Conservation (phyloP, 345 rosid genomes). For the Odontarrhena argentea region DNA sequence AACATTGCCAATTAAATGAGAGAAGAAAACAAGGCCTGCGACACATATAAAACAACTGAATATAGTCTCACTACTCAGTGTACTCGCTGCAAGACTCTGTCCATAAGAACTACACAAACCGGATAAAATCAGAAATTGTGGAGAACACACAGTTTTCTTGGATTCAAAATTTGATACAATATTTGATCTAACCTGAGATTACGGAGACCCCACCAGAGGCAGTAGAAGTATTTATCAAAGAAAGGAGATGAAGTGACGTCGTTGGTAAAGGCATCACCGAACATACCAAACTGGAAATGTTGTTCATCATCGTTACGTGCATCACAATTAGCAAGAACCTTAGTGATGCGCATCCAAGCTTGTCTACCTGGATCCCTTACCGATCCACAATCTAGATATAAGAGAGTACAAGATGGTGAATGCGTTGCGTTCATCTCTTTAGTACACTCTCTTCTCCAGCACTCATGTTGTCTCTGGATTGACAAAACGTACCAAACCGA, state of each 20-base stretch:
- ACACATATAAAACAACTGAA: constrained; percentile 72
- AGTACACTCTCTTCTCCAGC: constrained; percentile 63
- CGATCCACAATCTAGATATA: constrained; percentile 68
- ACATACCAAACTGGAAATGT: constrained; percentile 73
- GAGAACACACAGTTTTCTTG: background rate
- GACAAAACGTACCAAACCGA: constrained; percentile 80
- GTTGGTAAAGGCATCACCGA: constrained; percentile 65
- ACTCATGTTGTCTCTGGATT: constrained; percentile 63
- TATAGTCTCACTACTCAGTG: constrained; percentile 55
- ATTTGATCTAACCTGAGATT: constrained; percentile 56
- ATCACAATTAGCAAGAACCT: constrained; percentile 54
- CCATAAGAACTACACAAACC: constrained; percentile 75
- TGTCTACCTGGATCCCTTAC: constrained; percentile 48
- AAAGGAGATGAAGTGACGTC: constrained; percentile 62
- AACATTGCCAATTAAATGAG: constrained; percentile 85
- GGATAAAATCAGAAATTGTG: background rate
- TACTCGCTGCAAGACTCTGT: constrained; percentile 65
- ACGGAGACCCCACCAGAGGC: constrained; percentile 94
- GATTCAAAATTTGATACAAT: background rate
- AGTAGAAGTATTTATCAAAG: constrained; percentile 67
- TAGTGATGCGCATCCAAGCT: constrained; percentile 61
- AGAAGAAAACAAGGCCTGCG: constrained; percentile 71
- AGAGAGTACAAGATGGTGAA: constrained; percentile 51
- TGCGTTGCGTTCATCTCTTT: constrained; percentile 56
- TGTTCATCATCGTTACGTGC: constrained; percentile 46